phyloP scores from a whole-genome alignment of 192 early-diverging fungal species.

The Helicostylum pulchrum region DNA sequence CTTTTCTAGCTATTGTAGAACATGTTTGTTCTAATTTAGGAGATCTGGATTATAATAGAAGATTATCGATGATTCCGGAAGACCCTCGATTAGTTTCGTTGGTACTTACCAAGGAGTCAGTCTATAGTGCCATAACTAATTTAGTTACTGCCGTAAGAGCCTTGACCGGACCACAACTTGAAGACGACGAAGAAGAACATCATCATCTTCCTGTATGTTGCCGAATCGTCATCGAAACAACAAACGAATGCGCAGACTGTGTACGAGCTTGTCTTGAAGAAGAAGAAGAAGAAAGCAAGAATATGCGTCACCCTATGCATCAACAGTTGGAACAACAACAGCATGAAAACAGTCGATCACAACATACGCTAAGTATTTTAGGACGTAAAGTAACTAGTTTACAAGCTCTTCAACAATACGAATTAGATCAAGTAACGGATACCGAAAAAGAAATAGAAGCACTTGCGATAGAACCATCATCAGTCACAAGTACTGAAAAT shows the following conservation, averaged over 20 bases:
- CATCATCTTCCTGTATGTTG: conserved; percentile 20
- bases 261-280: conserved; percentile 16
- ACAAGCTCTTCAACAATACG: conserved; percentile 24
- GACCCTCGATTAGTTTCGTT: conserved; percentile 31
- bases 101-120: conserved; percentile 35
- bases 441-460: neutral
- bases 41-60: conserved; percentile 22
- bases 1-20: conserved; percentile 33
- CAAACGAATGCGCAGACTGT: conserved; percentile 19
- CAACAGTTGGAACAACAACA: conserved; percentile 13
- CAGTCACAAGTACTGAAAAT: too few relatives aligned
- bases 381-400: conserved; percentile 33
- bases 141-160: conserved; percentile 35
- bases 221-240: conserved; percentile 19
- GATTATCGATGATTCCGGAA: conserved; percentile 13
- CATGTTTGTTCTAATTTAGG: conserved; percentile 25
- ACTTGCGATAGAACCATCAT: too few relatives aligned
- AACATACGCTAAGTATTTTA: conserved; percentile 31
- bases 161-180: conserved; percentile 10
- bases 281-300: neutral
- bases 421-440: neutral
- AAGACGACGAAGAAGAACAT: neutral
- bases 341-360: conserved; percentile 6
- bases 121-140: conserved; percentile 36
- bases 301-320: neutral